phyloP scores from a whole-genome alignment of 2,329 filamentous ascomycete genomes.

The Neurospora sp. region DNA sequence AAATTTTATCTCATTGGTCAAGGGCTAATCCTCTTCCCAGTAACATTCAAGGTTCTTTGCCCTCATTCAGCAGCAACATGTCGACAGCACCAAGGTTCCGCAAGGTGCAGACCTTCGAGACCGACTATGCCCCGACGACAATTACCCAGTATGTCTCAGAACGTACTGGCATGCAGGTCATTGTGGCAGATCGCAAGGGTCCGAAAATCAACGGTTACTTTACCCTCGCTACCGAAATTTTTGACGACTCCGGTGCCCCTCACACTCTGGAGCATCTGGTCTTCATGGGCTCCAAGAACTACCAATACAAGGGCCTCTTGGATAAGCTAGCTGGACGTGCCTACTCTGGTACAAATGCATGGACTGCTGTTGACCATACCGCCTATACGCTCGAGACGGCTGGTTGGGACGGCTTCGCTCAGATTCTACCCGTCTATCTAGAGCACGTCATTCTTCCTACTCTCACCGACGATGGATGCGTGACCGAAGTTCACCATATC shows the following conservation, averaged over 20 bases:
- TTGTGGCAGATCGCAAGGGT: constrained; percentile 84
- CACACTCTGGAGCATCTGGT: constrained; percentile 76
- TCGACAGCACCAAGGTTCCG: constrained; percentile 58
- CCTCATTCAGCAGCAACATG: constrained; percentile 36
- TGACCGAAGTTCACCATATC: constrained; percentile 93
- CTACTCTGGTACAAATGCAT: constrained; percentile 91
- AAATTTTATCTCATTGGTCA: not conserved
- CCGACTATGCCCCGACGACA: constrained; percentile 78
- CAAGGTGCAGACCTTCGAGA: constrained; percentile 74
- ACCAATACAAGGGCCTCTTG: constrained; percentile 88
- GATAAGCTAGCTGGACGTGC: constrained; percentile 90
- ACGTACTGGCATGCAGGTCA: constrained; percentile 86
- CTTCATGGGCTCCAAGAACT: constrained; percentile 88
- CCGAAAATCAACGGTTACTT: constrained; percentile 97
- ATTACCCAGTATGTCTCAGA: constrained; percentile 96
- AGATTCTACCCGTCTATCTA: constrained; percentile 88
- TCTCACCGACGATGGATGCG: constrained; percentile 83
- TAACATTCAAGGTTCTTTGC: constrained; percentile 11
- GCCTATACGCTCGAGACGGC: constrained; percentile 93
- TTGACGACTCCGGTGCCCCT: constrained; percentile 90
- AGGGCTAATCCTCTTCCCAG: constrained; percentile 15
- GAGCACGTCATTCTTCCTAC: constrained; percentile 90
- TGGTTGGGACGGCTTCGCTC: constrained; percentile 93
- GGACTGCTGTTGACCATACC: constrained; percentile 94
- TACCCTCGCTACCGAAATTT: constrained; percentile 89